These are phyloP conservation scores for Collybia sp. DNA, from an alignment of 768 basidiomycete genomes.

Conservation along the genomic window DNA sequence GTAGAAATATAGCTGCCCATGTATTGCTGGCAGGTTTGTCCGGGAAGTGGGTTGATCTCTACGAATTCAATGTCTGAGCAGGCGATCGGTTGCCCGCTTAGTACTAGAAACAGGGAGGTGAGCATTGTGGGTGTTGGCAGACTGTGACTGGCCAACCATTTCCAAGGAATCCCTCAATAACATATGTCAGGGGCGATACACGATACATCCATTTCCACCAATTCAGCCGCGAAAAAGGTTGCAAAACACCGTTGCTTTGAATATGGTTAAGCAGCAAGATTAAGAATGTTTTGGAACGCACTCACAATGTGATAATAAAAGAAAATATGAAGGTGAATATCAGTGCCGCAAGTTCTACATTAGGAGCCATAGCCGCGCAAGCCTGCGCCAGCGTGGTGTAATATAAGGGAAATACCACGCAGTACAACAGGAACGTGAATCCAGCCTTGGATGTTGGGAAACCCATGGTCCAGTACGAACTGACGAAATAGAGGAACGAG, in stretches of 20 bases:
- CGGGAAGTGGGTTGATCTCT: constrained; percentile 45
- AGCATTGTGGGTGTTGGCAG: not conserved
- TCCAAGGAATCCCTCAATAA: constrained; percentile 42
- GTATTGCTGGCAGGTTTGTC: constrained; percentile 49
- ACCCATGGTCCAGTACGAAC: constrained; percentile 72
- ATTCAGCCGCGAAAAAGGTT: constrained; percentile 53
- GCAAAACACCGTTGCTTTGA: constrained; percentile 55
- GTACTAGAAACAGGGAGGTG: constrained; percentile 8
- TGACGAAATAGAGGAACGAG: constrained; percentile 54
- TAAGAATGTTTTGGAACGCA: not conserved
- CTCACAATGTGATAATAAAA: constrained; percentile 53
- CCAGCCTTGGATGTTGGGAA: constrained; percentile 48
- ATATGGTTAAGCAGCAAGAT: not conserved
- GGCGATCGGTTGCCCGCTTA: constrained; percentile 31
- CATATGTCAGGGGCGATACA: constrained; percentile 50
- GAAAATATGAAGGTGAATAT: constrained; percentile 50
- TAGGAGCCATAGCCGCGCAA: constrained; percentile 54
- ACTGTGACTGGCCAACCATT: constrained; percentile 13
- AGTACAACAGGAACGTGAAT: constrained; percentile 52
- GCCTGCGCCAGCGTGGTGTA: constrained; percentile 57
- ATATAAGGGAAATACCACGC: constrained; percentile 54
- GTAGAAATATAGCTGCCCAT: constrained; percentile 41
- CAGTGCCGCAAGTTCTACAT: constrained; percentile 46
- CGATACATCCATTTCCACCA: constrained; percentile 66
- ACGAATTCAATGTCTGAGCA: constrained; percentile 54